Base-by-base conservation (phyloP, 2,329 filamentous ascomycete genomes). In the Penicillium carneum region DNA sequence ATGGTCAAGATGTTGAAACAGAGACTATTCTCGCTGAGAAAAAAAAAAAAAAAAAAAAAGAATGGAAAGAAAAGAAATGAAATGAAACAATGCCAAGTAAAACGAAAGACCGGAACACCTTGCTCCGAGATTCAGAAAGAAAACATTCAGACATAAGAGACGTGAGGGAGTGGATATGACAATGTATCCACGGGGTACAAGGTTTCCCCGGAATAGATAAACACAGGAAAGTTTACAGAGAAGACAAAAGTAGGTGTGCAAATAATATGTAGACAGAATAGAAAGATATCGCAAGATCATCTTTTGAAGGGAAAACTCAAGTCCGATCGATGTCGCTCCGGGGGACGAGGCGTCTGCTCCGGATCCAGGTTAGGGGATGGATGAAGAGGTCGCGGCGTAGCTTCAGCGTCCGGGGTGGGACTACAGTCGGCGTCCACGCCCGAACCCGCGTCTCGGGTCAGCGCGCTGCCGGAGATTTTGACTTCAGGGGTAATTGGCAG, bases 371-470 rank as follows among this genome's bases (percentile, higher is more conserved):
- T 63, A 2, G 72, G 69, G 1, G 71, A 72, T 33, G 72, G 73
- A 57, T 75, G 72, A 31, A 70, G 51, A 43, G 74, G 74, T 26
- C 74, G 73, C 34, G 74, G 74, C 4, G 74, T 76, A 14, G 73
- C 71, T 51, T 76, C 74, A 7, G 74, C 65, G 48, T 76, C 74
- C 1, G 67, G 66, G 7, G 66, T 72, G 12, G 64, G 68, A 20
- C 64, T 68, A 14, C 49, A 36, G 29, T 72, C 65, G 14, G 67
- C 58, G 14, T 75, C 69, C 18, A 50, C 29, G 3, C 53, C 57
- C 20, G 67, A 62, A 23, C 52, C 57, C 7, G 47, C 23, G 14
- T 69, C 67, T 0, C 61, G 31, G 16, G 46, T 49, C 14, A 61
- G 18, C n/a, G n/a, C 18, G 20, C 39, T 60, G 23, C 51, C 59